These are phyloP conservation scores for Dactylellina leptospora DNA, from an alignment of 2,329 filamentous ascomycete genomes.

Conservation along the genomic window DNA sequence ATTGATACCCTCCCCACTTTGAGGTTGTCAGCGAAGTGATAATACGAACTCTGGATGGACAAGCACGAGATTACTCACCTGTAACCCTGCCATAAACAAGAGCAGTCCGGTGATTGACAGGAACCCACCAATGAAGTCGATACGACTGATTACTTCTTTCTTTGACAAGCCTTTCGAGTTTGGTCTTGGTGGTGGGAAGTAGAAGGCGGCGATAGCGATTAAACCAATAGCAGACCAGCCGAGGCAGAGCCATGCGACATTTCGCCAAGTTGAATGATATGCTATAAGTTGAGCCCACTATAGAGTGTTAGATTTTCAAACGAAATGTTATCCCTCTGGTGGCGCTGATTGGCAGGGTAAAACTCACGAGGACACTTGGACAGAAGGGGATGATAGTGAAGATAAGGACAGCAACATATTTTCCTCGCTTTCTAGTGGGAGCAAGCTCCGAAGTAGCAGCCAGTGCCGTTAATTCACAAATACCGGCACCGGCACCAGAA, in stretches of 20 bases:
- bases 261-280: conserved; percentile 65
- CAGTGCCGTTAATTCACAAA: conserved; percentile 74
- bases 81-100: conserved; percentile 65
- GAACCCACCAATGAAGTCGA: conserved; percentile 66
- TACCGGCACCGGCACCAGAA: conserved; percentile 71
- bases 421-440: conserved; percentile 71
- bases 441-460: conserved; percentile 75
- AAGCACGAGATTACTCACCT: conserved; percentile 61
- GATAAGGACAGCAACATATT: conserved; percentile 70
- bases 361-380: conserved; percentile 70
- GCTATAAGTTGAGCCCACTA: conserved; percentile 60
- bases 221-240: conserved; percentile 67
- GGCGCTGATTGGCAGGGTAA: conserved; percentile 60
- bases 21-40: not conserved
- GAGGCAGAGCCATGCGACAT: conserved; percentile 66
- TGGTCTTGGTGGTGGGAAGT: conserved; percentile 65
- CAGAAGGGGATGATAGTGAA: conserved; percentile 71
- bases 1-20: conserved; percentile 56
- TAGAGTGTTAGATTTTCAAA: not conserved
- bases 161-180: conserved; percentile 61
- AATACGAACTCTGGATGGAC: conserved; percentile 40
- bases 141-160: conserved; percentile 62
- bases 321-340: not conserved
- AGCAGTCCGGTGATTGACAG: conserved; percentile 65
- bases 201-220: conserved; percentile 65